These are phyloP conservation scores for Saturnispora saitoi DNA, from an alignment of 805 yeast species.

Conservation along the genomic window DNA sequence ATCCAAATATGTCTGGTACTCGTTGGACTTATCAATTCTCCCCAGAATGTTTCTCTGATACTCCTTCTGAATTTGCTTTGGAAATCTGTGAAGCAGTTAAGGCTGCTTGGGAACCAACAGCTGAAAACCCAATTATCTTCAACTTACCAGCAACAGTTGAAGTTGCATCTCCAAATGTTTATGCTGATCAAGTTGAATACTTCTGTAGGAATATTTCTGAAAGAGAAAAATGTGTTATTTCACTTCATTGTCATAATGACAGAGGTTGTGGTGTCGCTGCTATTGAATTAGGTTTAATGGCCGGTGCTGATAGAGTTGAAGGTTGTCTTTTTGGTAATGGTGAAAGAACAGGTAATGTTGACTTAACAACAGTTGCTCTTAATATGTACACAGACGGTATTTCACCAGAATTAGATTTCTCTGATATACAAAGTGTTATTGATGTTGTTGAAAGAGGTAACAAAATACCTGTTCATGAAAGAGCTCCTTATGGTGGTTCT, in stretches of 20 bases:
- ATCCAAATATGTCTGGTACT: conserved; percentile 54
- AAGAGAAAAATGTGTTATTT: conserved; percentile 61
- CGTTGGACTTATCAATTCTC: conserved; percentile 67
- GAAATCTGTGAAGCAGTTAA: conserved; percentile 76
- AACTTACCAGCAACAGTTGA: conserved; percentile 79
- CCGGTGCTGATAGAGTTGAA: conserved; percentile 83
- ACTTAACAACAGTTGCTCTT: conserved; percentile 63
- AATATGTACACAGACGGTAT: conserved; percentile 76
- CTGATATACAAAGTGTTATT: conserved; percentile 57
- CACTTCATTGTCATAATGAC: conserved; percentile 72
- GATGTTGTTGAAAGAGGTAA: conserved; percentile 68
- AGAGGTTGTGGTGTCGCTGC: conserved; percentile 85
- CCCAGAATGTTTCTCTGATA: conserved; percentile 71
- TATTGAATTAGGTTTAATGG: conserved; percentile 63
- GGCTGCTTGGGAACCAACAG: conserved; percentile 73
- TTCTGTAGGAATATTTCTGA: conserved; percentile 59
- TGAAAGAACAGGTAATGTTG: conserved; percentile 81
- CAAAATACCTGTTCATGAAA: conserved; percentile 62
- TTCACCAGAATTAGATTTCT: conserved; percentile 61
- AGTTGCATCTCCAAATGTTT: conserved; percentile 64
- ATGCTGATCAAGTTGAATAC: conserved; percentile 76
- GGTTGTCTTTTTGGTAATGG: conserved; percentile 81
- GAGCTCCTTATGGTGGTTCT: conserved; percentile 78
- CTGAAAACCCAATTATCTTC: conserved; percentile 63
- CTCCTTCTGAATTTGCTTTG: conserved; percentile 65